Base-by-base conservation (phyloP, 805 yeast genomes). In the Pichia rugopelliculosa region DNA sequence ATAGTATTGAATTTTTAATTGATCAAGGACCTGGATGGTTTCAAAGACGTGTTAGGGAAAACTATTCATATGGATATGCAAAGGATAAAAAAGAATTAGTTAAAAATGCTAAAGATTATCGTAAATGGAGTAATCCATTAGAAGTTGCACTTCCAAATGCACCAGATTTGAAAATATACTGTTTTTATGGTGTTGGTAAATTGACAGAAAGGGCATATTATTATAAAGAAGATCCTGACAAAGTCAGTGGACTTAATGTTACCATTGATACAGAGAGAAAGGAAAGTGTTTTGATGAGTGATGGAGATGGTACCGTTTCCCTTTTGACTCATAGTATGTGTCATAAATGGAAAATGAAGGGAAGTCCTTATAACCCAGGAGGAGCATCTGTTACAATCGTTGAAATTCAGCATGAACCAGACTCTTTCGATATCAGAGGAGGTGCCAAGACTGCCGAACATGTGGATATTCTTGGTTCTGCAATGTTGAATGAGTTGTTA, bases 401-500 rank as follows among this genome's bases (percentile, higher is more conserved):
- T 13, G 99, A 93, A 67, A 84, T 93, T 70, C 76, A 78, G 58
- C 96, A 93, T 59, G 95, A 90, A 61, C 99, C 99, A 0, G 96
- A 87, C 59, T 70, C 87, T 55, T 89, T 86, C 58, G 99, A 93
- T 68, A 86, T 93, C 30, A 76, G 99, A 54, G 99, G 99, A 23
- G 99, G 99, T 13, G 95, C 96, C 11, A 86, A 85, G 62, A 91
- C 97, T 0, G 97, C 98, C 1, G 99, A 93, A 59, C 99, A 93
- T 65, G 99, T 93, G 25, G 99, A 93, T 62, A 90, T 93, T 41
- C 71, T 93, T 41, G 99, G 99, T 2, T 81, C 95, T 53, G 87
- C 97, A 1, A 95, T 84, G 60, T 70, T 93, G 62, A 93, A 93
- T 61, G 99, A 93, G 60, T 69, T 90, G 58, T 71, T 93, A 12